phyloP scores from a whole-genome alignment of 2,329 filamentous ascomycete species.

The Fusarium newnesense region DNA sequence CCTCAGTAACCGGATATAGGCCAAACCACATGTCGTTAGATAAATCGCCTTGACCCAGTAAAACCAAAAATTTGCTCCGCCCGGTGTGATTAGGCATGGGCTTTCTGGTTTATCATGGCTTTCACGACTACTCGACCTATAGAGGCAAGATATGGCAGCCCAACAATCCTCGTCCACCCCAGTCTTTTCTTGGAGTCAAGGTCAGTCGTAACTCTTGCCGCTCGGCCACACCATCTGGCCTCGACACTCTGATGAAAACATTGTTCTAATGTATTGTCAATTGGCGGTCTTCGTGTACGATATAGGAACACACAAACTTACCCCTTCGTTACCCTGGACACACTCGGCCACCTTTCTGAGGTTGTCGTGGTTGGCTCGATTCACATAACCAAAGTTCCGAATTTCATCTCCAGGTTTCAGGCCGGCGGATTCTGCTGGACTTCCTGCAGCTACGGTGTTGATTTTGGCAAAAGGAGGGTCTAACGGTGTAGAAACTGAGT shows the following conservation, averaged over 20 bases:
- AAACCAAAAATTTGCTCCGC: neutral
- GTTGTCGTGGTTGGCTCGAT: conserved; percentile 85
- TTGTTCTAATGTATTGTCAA: conserved; percentile 64
- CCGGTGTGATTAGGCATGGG: neutral
- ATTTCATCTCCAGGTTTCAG: conserved; percentile 84
- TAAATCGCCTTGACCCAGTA: neutral
- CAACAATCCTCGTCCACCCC: conserved; percentile 90
- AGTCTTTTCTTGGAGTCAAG: conserved; percentile 80
- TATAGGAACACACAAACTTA: conserved; percentile 59
- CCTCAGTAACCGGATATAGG: neutral
- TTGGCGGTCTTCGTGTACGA: neutral
- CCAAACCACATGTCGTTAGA: neutral
- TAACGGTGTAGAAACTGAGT: conserved; percentile 42
- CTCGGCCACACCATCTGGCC: conserved; percentile 55
- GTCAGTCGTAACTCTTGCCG: conserved; percentile 73
- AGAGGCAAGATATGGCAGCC: conserved; percentile 90
- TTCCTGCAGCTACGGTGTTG: conserved; percentile 80
- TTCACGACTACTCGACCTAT: conserved; percentile 51
- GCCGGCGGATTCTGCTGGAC: conserved; percentile 86
- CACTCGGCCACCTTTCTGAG: conserved; percentile 88
- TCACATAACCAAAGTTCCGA: conserved; percentile 85
- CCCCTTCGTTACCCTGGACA: conserved; percentile 89
- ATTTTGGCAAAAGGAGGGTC: conserved; percentile 81
- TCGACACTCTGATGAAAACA: conserved; percentile 75
- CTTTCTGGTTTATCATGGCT: neutral